Base-by-base conservation (phyloP, 768 basidiomycete genomes). In the Lentinula aciculospora region DNA sequence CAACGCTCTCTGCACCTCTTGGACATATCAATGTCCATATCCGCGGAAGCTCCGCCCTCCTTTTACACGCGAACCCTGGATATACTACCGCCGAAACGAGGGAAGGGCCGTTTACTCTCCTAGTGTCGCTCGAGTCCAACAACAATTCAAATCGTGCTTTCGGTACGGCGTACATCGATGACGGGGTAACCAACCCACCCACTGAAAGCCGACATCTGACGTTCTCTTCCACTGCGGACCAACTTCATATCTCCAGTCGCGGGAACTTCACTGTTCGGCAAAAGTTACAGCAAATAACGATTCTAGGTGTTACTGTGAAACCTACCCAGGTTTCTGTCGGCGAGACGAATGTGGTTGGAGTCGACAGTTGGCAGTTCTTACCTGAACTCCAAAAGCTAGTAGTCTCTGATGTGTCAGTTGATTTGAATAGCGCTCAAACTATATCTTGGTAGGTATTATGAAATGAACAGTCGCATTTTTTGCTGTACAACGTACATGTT, bases 1-100 rank as follows among this genome's bases (percentile, higher is more conserved):
- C 54, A 0, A 82, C 81, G 4, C 73, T 90, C 47, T 65, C 72
- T n/a, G 86, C 86, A 2, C 88, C 88, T 3, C 80, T 92, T 2
- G 78, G 84, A 17, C 84, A 89, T 64, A 90, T 92, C 69, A 85
- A 85, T 59, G 84, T 90, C 25, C 88, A 90, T 65, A 68, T 92
- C 58, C 81, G 89, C n/a, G 82, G 84, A 57, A 82, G 84, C 25
- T 76, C 85, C 17, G 82, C 82, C 29, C 67, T 92, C 10, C 77
- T 91, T 19, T 67, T 89, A 39, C 82, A 91, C 65, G 71, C 79
- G 9, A 60, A 75, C 53, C 86, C 89, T 8, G 83, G 69, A 1
- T 89, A 89, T 68, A 92, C 88, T 1, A 78, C 82, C 61, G 76
- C 79, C 54, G 86, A 87, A 66, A 89, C 88, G 0, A 76, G 79